Conservation (phyloP, 2,329 filamentous ascomycete genomes). For the Colletotrichum acutatum region DNA sequence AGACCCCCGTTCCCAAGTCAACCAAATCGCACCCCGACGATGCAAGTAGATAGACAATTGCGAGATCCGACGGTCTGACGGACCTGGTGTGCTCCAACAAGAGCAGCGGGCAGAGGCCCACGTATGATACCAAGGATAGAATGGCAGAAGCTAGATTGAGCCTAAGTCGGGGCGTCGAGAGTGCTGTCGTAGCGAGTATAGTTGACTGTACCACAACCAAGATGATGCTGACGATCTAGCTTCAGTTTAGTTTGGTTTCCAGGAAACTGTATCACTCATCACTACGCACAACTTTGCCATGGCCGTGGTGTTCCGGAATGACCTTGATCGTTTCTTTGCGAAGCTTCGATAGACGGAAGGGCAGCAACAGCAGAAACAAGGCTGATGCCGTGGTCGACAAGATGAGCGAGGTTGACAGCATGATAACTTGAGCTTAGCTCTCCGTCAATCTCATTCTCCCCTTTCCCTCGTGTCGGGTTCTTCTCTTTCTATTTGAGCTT, state of each 20-base stretch:
- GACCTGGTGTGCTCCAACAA: constrained; percentile 9
- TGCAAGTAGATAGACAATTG: background rate
- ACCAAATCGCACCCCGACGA: background rate
- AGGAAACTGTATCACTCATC: no score
- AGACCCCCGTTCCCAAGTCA: background rate
- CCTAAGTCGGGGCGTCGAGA: background rate
- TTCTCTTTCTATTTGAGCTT: background rate
- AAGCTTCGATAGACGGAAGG: background rate
- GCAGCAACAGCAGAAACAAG: background rate
- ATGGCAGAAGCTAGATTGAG: background rate
- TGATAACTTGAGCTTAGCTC: background rate
- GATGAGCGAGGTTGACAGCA: background rate
- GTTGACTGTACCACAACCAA: background rate
- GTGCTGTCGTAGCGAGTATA: background rate
- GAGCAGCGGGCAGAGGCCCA: constrained; percentile 4
- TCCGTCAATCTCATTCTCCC: background rate
- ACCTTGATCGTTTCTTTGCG: constrained; percentile 1
- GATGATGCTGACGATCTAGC: background rate
- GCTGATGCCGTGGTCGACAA: background rate
- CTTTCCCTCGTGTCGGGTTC: background rate
- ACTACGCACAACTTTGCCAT: constrained; percentile 1
- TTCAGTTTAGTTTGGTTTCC: background rate
- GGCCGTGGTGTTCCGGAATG: background rate
- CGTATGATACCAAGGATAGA: background rate
- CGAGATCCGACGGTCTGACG: constrained; percentile 11